Base-by-base conservation (phyloP, 805 yeast species). In the Candida sphagnicola region DNA sequence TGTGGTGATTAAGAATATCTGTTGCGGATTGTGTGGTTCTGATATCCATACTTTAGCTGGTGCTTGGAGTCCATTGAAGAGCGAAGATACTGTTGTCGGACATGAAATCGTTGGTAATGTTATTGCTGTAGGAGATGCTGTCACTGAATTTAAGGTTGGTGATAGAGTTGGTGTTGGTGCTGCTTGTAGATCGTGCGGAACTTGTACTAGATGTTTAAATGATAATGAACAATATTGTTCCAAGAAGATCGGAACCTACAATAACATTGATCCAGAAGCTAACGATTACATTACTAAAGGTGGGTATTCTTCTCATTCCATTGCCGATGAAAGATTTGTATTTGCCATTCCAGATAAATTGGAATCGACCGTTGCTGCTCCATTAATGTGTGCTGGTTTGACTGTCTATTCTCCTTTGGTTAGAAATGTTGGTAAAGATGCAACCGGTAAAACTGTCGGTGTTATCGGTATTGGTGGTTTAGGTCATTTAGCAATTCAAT, bases 101-200 rank as follows among this genome's bases (percentile, higher is more conserved):
- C 87, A 81, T 57, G 87, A 81, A 57, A 70, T 81, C 44, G 62
- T 80, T 33, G 88, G 87, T 36, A 62, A 57, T 23, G 82, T 80
- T 25, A 65, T 76, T 12, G 67, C 65, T 26, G 66, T 82, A 30
- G 95, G 91, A 35, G 45, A 67, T 6, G 63, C 72, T 28, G 78
- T 85, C 46, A 54, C 57, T 4, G 67, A 43, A 30, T 70, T 61
- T 64, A 74, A 68, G 53, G 53, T 80, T 17, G 95, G 95, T 38
- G 82, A 86, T 46, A 70, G 85, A 46, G 93, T 84, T 18, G 95
- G 91, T 35, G 72, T 84, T 34, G 95, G 95, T 48, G 90, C 93
- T 16, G 78, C 75, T 51, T 66, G 72, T 17, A 66, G 61, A 38
- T 66, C 82, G 21, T 85, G 95, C 65, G 62, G 72, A 39, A 65